Conservation (phyloP, 2,329 filamentous ascomycete genomes). For the Fusarium nurragi region DNA sequence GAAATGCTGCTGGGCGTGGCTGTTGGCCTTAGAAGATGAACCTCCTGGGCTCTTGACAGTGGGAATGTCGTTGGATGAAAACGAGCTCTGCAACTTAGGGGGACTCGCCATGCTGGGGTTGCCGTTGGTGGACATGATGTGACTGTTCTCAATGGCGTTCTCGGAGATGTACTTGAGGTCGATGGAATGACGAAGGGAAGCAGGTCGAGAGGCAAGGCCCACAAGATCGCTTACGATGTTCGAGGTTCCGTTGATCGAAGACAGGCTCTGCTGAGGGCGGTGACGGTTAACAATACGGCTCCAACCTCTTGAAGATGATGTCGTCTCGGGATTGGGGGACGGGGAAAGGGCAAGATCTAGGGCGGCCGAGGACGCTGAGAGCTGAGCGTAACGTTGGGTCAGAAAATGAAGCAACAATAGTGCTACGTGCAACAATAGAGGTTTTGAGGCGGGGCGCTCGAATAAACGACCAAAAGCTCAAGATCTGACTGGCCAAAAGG, state of each 20-base stretch:
- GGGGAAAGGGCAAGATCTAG: conserved; percentile 80
- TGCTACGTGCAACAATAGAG: conserved; percentile 16
- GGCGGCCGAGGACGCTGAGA: conserved; percentile 82
- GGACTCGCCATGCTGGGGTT: conserved; percentile 68
- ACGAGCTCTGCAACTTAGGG: conserved; percentile 85
- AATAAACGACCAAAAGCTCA: conserved; percentile 16
- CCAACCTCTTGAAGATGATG: conserved; percentile 62
- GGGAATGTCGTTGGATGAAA: conserved; percentile 88
- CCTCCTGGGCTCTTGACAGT: conserved; percentile 78
- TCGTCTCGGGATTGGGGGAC: conserved; percentile 68
- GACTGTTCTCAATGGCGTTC: conserved; percentile 50
- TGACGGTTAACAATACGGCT: conserved; percentile 70
- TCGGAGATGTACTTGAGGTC: conserved; percentile 64
- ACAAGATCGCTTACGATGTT: conserved; percentile 57
- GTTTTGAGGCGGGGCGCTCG: conserved; percentile 1
- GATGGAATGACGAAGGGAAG: conserved; percentile 67
- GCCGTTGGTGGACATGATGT: conserved; percentile 57
- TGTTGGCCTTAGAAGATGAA: conserved; percentile 61
- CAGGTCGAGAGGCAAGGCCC: conserved; percentile 58
- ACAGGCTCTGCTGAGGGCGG: conserved; percentile 70
- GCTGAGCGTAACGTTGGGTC: conserved; percentile 59
- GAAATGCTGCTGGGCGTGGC: conserved; percentile 69
- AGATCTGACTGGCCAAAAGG: conserved; percentile 2
- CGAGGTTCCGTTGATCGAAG: conserved; percentile 56
- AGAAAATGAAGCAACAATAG: conserved; percentile 44